Percentiles rank a stretch among this genome's conserved stretches.
phyloP scores from a whole-genome alignment of 208 protist genomes.

The Crithidia expoeki region DNA sequence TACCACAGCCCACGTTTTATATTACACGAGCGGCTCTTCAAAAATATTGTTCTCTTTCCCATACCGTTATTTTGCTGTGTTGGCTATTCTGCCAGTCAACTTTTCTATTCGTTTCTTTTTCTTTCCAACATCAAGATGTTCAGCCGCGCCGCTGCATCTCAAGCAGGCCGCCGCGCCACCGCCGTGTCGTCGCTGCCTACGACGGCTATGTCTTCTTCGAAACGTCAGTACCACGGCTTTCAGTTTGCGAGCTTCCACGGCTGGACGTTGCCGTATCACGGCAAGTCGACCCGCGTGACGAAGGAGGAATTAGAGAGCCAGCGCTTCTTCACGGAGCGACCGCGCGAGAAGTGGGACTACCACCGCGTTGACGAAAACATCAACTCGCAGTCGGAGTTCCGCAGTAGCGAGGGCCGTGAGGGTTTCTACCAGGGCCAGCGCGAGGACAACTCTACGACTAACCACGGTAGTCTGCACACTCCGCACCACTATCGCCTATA shows the following conservation, averaged over 20 bases:
- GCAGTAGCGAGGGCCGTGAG: constrained; percentile 63
- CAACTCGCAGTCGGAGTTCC: constrained; percentile 83
- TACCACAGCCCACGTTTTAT: too few relatives aligned
- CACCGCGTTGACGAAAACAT: constrained; percentile 90
- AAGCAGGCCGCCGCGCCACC: neutral
- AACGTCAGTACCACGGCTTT: constrained; percentile 63
- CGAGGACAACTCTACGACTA: constrained; percentile 75
- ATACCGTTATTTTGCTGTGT: neutral
- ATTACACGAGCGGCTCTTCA: too few relatives aligned
- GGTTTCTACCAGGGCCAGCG: constrained; percentile 76
- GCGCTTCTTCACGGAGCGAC: constrained; percentile 70
- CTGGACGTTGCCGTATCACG: constrained; percentile 78
- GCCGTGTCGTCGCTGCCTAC: neutral
- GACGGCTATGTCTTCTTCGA: neutral
- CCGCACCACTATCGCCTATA: constrained; percentile 84
- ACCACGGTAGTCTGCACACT: constrained; percentile 76
- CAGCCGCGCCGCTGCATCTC: neutral
- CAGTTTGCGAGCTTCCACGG: constrained; percentile 80
- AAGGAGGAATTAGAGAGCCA: constrained; percentile 77
- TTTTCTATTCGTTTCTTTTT: constrained; percentile 8
- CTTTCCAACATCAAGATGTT: constrained; percentile 1
- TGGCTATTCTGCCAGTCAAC: too few relatives aligned
- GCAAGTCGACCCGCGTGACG: constrained; percentile 50
- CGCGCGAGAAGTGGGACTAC: constrained; percentile 86
- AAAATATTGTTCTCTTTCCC: too few relatives aligned